Evolutionary conservation across 2,329 filamentous ascomycete species (phyloP).

Genomic region (Mycogone perniciosa): DNA sequence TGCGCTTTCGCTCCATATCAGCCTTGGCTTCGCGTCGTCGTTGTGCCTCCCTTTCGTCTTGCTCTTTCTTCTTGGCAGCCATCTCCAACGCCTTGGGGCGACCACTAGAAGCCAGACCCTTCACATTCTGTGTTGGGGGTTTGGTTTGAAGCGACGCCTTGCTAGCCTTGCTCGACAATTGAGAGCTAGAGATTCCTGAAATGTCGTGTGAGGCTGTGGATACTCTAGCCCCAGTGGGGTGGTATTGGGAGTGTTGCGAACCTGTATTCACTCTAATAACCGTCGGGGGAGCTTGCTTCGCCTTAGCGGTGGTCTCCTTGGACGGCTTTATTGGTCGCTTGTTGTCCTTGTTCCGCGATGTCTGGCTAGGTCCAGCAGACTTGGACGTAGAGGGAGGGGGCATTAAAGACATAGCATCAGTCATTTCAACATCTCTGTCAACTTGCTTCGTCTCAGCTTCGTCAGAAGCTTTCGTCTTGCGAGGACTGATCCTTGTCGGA

Average conservation of each 20-base stretch:
- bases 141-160: conserved; percentile 58
- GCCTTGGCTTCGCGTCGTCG: conserved; percentile 75
- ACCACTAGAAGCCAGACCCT: conserved; percentile 50
- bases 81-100: conserved; percentile 67
- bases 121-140: conserved; percentile 53
- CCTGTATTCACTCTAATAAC: conserved; percentile 65
- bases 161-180: conserved; percentile 55
- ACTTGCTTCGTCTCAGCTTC: conserved; percentile 22
- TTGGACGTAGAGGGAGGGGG: conserved; percentile 56
- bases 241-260: conserved; percentile 54
- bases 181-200: conserved; percentile 25
- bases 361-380: conserved; percentile 40
- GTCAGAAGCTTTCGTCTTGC: conserved; percentile 38
- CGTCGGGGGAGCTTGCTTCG: conserved; percentile 61
- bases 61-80: conserved; percentile 76
- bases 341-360: conserved; percentile 44
- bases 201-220: conserved; percentile 51
- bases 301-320: conserved; percentile 52
- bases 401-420: conserved; percentile 47
- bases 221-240: conserved; percentile 45
- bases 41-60: conserved; percentile 73
- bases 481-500: conserved; percentile 45
- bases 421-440: conserved; percentile 48
- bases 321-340: conserved; percentile 57
- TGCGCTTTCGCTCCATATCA: conserved; percentile 71